Evolutionary conservation across 2,329 filamentous ascomycete genomes (phyloP).

Genomic region (Trichoderma hamatum): DNA sequence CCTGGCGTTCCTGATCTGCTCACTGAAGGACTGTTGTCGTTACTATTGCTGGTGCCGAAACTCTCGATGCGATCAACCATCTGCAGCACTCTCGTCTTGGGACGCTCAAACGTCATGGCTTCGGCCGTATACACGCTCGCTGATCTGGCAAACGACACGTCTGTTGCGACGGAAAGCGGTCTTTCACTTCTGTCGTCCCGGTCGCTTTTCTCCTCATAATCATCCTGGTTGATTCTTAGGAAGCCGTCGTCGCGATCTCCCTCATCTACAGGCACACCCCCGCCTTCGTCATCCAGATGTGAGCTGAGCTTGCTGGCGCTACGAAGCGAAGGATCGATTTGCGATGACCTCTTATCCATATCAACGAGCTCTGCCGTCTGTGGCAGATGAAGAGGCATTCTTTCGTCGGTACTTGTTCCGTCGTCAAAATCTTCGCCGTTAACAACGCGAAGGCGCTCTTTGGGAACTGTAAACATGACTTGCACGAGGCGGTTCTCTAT

Average conservation of each 20-base stretch:
- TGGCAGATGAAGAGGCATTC: conserved; percentile 33
- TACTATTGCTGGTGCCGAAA: conserved; percentile 46
- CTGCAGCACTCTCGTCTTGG: conserved; percentile 52
- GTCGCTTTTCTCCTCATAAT: conserved; percentile 25
- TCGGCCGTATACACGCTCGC: conserved; percentile 50
- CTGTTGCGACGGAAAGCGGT: conserved; percentile 36
- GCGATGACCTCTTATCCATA: conserved; percentile 32
- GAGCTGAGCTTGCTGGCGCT: conserved; percentile 17
- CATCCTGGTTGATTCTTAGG: conserved; percentile 27
- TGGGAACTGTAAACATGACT: conserved; percentile 92
- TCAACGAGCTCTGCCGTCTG: conserved; percentile 48
- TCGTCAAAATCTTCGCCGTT: conserved; percentile 66
- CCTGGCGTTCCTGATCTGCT: conserved; percentile 19
- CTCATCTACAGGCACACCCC: conserved; percentile 20
- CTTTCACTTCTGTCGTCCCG: background rate
- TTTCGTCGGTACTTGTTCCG: conserved; percentile 37
- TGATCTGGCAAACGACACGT: conserved; percentile 38
- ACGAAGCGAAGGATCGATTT: conserved; percentile 6
- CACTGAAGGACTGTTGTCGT: conserved; percentile 44
- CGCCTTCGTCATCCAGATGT: conserved; percentile 21
- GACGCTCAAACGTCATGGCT: conserved; percentile 48
- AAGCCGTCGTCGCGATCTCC: conserved; percentile 25
- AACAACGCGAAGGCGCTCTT: conserved; percentile 83
- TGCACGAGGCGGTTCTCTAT: conserved; percentile 73
- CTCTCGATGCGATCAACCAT: conserved; percentile 61